phyloP scores from a whole-genome alignment of 106 monocot genomes.

The Acorus gramineus region DNA sequence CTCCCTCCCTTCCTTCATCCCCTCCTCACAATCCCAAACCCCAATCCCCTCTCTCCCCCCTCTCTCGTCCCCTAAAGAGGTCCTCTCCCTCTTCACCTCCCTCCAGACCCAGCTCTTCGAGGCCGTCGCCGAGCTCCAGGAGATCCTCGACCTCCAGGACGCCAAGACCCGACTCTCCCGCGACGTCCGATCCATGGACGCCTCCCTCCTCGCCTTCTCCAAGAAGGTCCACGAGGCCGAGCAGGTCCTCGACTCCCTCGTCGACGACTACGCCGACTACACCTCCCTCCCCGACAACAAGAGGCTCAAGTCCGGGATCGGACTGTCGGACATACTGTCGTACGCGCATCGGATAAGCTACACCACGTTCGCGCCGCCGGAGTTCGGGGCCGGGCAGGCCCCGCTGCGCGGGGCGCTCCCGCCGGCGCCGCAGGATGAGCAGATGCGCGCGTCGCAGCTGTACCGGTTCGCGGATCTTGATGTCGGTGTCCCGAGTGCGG shows the following conservation, averaged over 20 bases:
- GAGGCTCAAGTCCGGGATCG: constrained; percentile 31
- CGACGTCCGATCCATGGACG: constrained; percentile 36
- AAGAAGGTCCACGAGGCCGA: constrained; percentile 53
- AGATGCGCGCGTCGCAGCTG: constrained; percentile 89
- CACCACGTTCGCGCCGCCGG: constrained; percentile 96
- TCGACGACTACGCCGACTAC: constrained; percentile 77
- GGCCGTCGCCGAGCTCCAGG: constrained; percentile 77
- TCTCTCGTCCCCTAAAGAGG: constrained; percentile 45
- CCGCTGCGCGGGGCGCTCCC: constrained; percentile 85
- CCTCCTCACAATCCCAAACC: constrained; percentile 9
- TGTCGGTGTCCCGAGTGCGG: constrained; percentile 52
- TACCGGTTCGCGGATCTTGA: constrained; percentile 74
- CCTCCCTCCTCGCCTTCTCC: constrained; percentile 56
- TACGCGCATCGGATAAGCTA: constrained; percentile 94
- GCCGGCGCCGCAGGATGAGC: constrained; percentile 90
- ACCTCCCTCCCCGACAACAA: constrained; percentile 15
- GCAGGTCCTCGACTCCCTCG: constrained; percentile 49
- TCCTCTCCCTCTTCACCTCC: constrained; percentile 57
- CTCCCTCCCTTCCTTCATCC: constrained; percentile 41
- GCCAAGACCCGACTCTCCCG: constrained; percentile 27
- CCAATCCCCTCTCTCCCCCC: constrained; percentile 17
- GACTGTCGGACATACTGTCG: constrained; percentile 51
- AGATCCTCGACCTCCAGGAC: constrained; percentile 80
- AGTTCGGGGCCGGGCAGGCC: constrained; percentile 69
- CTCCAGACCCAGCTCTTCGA: constrained; percentile 88